Conservation (phyloP, 2,329 filamentous ascomycete genomes). For the Fusarium solani-melongenae region DNA sequence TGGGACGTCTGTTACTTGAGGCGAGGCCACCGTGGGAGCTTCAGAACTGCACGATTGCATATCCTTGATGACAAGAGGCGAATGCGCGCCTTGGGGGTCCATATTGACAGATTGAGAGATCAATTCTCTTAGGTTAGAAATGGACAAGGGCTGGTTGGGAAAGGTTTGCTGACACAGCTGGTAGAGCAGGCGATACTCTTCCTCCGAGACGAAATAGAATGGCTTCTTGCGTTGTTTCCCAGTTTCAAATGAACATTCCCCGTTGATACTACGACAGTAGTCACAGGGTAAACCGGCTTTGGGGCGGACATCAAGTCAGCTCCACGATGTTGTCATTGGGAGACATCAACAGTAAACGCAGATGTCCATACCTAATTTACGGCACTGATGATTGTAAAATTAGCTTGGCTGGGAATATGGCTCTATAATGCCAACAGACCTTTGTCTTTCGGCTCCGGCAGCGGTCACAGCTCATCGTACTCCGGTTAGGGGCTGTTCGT, state of each 20-base stretch:
- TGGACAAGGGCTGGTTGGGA: neutral
- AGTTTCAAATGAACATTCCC: neutral
- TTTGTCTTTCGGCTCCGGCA: neutral
- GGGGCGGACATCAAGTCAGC: neutral
- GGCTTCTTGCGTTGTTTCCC: neutral
- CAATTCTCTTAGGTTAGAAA: neutral
- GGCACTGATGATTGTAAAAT: neutral
- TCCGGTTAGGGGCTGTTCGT: neutral
- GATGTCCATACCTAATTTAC: neutral
- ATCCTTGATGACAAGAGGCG: neutral
- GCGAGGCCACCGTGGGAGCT: neutral
- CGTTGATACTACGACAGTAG: neutral
- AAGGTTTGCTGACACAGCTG: neutral
- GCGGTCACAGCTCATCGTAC: neutral
- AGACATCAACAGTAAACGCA: neutral
- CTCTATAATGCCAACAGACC: neutral
- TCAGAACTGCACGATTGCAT: neutral
- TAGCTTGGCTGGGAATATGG: neutral
- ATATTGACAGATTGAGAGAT: neutral
- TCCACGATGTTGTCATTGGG: neutral
- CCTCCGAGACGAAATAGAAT: neutral
- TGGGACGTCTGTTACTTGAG: neutral
- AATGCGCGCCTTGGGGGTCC: accelerated
- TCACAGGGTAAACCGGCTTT: neutral
- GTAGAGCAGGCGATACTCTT: neutral